Evolutionary conservation across 352 stramenopile genomes (phyloP).

Genomic region (Phytopythium chamaehyphon): DNA sequence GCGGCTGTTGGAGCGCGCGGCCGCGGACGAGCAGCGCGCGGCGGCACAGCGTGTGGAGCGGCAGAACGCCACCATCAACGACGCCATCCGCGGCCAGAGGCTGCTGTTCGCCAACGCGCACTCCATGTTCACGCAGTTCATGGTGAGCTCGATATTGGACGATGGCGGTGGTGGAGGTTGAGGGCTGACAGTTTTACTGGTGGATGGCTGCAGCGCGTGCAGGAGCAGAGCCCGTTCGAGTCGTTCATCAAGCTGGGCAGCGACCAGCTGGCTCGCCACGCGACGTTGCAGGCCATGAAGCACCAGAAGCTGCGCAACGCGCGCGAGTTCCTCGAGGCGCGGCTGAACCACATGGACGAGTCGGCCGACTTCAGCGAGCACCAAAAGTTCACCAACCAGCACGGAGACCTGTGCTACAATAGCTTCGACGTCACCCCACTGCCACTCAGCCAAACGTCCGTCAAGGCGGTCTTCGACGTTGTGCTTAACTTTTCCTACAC

Average conservation of each 20-base stretch:
- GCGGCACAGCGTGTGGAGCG: conserved; percentile 1
- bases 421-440: conserved; percentile 57
- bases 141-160: too few species aligned
- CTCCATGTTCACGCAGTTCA: conserved; percentile 37
- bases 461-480: conserved; percentile 34
- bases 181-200: too few species aligned
- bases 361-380: conserved; percentile 30
- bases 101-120: conserved; percentile 33
- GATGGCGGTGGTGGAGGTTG: too few species aligned
- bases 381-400: conserved; percentile 37
- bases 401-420: conserved; percentile 33
- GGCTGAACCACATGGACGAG: conserved; percentile 26
- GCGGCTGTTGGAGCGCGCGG: conserved; percentile 18
- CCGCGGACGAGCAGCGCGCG: conserved; percentile 10
- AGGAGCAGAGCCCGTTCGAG: conserved; percentile 31
- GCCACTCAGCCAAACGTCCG: conserved; percentile 9
- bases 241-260: conserved; percentile 33
- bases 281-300: conserved; percentile 33
- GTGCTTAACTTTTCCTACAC: conserved; percentile 42
- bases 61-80: conserved; percentile 24
- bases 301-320: conserved; percentile 30
- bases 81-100: conserved; percentile 28
- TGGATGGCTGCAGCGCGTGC: conserved; percentile 12
- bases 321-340: conserved; percentile 25
- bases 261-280: conserved; percentile 23